These are phyloP conservation scores for Pleurozium schreberi DNA, from an alignment of 225 moss, liverwort and hornwort genomes.

Conservation along the genomic window DNA sequence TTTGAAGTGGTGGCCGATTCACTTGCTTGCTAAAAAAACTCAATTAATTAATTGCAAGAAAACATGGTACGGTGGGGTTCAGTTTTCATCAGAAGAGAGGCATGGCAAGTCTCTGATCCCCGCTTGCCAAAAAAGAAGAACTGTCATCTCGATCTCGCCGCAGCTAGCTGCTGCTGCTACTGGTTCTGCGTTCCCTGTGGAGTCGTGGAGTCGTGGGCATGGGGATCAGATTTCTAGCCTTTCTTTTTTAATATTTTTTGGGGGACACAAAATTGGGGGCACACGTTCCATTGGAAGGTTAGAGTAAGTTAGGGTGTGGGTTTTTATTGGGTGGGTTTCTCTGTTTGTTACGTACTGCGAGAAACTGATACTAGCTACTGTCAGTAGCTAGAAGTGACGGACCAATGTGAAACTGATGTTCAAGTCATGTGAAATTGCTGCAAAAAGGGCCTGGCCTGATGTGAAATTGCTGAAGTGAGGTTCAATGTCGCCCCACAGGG, in stretches of 20 bases:
- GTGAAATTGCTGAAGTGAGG: not conserved
- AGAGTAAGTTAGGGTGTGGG: too few relatives aligned
- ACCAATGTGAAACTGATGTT: too few relatives aligned
- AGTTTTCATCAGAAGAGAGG: not conserved
- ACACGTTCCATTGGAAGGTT: not conserved
- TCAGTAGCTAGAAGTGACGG: too few relatives aligned
- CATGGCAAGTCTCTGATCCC: not conserved
- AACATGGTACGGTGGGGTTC: not conserved
- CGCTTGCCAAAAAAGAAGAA: not conserved
- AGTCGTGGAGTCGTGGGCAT: not conserved
- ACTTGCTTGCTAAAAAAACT: not conserved
- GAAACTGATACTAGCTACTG: too few relatives aligned
- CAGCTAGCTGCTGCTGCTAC: not conserved
- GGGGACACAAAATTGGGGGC: not conserved
- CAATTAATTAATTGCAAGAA: not conserved
- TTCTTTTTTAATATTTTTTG: not conserved
- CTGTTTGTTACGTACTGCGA: too few relatives aligned
- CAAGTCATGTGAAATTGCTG: not conserved
- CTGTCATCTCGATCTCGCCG: not conserved
- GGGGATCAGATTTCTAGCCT: not conserved
- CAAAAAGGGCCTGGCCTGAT: not conserved
- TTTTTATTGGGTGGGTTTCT: too few relatives aligned
- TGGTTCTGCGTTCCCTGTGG: not conserved
- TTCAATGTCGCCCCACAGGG: too few relatives aligned
- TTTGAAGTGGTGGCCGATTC: not conserved